Percentiles rank a stretch among this genome's conserved stretches.
phyloP scores from a whole-genome alignment of 331 rosid genomes.

The Quercus tomentella region DNA sequence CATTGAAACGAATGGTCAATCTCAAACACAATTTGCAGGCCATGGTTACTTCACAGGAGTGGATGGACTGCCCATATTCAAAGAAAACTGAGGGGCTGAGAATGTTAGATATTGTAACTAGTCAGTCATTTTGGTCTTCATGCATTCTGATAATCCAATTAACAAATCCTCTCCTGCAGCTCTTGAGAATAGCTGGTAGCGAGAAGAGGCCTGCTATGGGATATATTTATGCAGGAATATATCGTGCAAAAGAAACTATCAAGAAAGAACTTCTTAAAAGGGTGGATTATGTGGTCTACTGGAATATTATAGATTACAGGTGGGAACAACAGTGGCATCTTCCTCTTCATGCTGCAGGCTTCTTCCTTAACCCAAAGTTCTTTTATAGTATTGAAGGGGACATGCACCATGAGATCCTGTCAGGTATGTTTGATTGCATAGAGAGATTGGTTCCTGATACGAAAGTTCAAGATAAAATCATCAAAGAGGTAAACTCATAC shows the following conservation, averaged over 20 bases:
- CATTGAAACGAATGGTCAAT: conserved; percentile 74
- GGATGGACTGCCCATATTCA: conserved; percentile 76
- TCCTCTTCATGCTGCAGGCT: conserved; percentile 89
- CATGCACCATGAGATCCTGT: conserved; percentile 49
- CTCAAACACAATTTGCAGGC: conserved; percentile 77
- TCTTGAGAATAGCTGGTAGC: conserved; percentile 55
- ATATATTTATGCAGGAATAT: conserved; percentile 75
- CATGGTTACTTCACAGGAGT: conserved; percentile 86
- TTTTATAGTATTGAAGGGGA: conserved; percentile 81
- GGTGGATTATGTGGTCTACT: conserved; percentile 75
- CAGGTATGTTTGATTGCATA: conserved; percentile 83
- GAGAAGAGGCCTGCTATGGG: conserved; percentile 90
- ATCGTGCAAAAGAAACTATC: conserved; percentile 74
- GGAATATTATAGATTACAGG: conserved; percentile 84
- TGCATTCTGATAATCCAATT: conserved; percentile 58
- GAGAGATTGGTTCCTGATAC: conserved; percentile 88
- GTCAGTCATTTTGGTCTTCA: conserved; percentile 82
- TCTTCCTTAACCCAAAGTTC: conserved; percentile 82
- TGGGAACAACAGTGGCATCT: conserved; percentile 72
- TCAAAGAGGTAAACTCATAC: conserved; percentile 72
- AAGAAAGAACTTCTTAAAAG: conserved; percentile 64
- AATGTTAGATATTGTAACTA: conserved; percentile 65
- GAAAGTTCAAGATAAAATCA: conserved; percentile 77
- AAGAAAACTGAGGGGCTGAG: conserved; percentile 81
- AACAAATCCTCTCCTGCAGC: conserved; percentile 68